These are phyloP conservation scores for Sphagnurus paluster DNA, from an alignment of 1,284 basidiomycete genomes.

Conservation along the genomic window DNA sequence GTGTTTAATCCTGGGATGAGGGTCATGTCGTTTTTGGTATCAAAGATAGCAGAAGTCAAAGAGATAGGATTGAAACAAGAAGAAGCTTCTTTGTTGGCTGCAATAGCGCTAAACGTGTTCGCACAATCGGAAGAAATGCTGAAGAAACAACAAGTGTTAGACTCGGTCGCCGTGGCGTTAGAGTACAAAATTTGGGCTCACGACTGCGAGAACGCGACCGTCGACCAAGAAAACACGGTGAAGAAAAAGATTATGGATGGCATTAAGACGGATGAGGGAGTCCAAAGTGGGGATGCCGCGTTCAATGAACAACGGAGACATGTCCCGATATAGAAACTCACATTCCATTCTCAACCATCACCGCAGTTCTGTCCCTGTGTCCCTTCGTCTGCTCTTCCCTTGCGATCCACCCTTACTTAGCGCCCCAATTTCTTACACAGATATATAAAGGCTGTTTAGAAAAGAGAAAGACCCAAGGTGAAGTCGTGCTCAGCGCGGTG, in stretches of 20 bases:
- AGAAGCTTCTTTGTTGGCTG: conserved; percentile 45
- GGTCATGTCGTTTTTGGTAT: conserved; percentile 41
- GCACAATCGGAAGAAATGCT: conserved; percentile 40
- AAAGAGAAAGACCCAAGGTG: too few species aligned
- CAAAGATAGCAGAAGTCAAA: conserved; percentile 42
- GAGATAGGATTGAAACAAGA: conserved; percentile 53
- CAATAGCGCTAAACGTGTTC: conserved; percentile 38
- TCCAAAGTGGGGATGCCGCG: too few species aligned
- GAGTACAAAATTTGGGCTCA: conserved; percentile 1
- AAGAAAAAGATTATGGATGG: background rate
- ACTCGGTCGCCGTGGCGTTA: background rate
- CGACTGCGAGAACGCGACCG: background rate
- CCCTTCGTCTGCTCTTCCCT: too few species aligned
- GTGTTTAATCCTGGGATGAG: conserved; percentile 51
- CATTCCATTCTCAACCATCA: background rate
- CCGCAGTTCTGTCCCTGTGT: background rate
- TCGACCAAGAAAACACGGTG: background rate
- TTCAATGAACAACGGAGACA: background rate
- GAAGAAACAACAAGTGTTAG: background rate
- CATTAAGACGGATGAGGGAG: background rate
- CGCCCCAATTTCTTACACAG: too few species aligned
- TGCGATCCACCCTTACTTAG: too few species aligned
- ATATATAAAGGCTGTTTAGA: too few species aligned
- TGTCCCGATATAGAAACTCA: background rate
- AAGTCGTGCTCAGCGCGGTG: too few species aligned